phyloP scores from a whole-genome alignment of 2,329 filamentous ascomycete species.

The Chaetomium sp. region DNA sequence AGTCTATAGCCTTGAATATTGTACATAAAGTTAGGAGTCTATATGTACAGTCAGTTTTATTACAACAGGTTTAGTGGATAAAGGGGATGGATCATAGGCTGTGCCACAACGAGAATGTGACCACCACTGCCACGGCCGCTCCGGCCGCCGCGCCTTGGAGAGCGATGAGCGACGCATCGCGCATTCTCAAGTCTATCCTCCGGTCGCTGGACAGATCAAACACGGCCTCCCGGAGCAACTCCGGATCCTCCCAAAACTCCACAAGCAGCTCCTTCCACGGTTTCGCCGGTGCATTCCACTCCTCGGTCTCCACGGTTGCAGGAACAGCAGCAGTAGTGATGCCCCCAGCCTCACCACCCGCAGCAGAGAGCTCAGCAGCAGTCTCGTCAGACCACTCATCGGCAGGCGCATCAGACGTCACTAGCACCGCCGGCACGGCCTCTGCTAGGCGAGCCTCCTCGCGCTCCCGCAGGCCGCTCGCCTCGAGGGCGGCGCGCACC shows the following conservation, averaged over 20 bases:
- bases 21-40: slow-evolving; percentile 5
- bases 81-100: slow-evolving; percentile 31
- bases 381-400: slow-evolving; percentile 2
- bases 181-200: slow-evolving; percentile 64
- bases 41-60: slow-evolving; percentile 2
- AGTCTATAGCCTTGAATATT: background rate
- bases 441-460: background rate
- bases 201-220: slow-evolving; percentile 68
- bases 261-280: slow-evolving; percentile 49
- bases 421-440: background rate
- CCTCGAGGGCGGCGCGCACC: slow-evolving; percentile 37
- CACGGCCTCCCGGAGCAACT: slow-evolving; percentile 53
- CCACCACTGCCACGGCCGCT: slow-evolving; percentile 59
- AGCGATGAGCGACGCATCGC: slow-evolving; percentile 69
- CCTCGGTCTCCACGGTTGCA: background rate
- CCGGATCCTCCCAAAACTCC: slow-evolving; percentile 40
- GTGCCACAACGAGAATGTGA: slow-evolving; percentile 53
- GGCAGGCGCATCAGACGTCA: background rate
- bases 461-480: background rate
- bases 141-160: slow-evolving; percentile 68
- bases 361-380: background rate
- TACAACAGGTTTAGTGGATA: background rate
- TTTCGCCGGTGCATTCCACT: slow-evolving; percentile 22
- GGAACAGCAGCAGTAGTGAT: background rate
- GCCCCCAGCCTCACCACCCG: background rate